phyloP scores from a whole-genome alignment of 2,329 filamentous ascomycete genomes.

The Epicoccum sorghinum region DNA sequence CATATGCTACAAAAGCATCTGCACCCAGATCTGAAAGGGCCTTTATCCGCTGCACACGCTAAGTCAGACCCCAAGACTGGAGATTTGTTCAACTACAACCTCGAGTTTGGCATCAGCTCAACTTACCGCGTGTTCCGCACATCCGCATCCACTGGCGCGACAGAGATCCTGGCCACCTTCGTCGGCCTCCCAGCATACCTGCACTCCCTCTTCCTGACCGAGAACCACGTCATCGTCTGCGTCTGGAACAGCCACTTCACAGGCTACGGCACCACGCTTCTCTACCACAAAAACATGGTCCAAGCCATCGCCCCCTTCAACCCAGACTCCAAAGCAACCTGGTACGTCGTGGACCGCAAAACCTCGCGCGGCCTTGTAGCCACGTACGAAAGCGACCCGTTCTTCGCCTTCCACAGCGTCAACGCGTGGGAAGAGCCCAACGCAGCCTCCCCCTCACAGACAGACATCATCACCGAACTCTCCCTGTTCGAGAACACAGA shows the following conservation, averaged over 20 bases:
- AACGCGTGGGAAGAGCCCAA: conserved; percentile 74
- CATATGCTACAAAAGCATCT: conserved; percentile 65
- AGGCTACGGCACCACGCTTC: conserved; percentile 63
- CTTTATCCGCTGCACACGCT: conserved; percentile 72
- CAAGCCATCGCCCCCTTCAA: conserved; percentile 72
- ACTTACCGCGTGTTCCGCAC: conserved; percentile 74
- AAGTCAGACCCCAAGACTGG: conserved; percentile 74
- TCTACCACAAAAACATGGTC: conserved; percentile 70
- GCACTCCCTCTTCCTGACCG: conserved; percentile 80
- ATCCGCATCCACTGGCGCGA: conserved; percentile 66
- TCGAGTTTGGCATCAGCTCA: conserved; percentile 63
- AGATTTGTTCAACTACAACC: conserved; percentile 82
- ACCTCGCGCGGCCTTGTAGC: conserved; percentile 69
- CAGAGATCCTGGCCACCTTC: conserved; percentile 74
- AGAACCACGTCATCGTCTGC: conserved; percentile 74
- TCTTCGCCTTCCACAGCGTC: conserved; percentile 80
- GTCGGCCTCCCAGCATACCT: conserved; percentile 69
- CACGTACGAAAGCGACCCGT: conserved; percentile 69
- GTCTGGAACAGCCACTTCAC: conserved; percentile 70
- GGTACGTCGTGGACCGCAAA: conserved; percentile 76
- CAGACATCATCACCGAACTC: conserved; percentile 69
- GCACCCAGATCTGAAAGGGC: conserved; percentile 72
- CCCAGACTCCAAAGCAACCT: conserved; percentile 61
- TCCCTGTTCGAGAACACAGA: conserved; percentile 68
- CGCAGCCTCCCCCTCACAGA: conserved; percentile 40